Evolutionary conservation across 306 rosid genomes (phyloP).

Genomic region (Prunus persica): DNA sequence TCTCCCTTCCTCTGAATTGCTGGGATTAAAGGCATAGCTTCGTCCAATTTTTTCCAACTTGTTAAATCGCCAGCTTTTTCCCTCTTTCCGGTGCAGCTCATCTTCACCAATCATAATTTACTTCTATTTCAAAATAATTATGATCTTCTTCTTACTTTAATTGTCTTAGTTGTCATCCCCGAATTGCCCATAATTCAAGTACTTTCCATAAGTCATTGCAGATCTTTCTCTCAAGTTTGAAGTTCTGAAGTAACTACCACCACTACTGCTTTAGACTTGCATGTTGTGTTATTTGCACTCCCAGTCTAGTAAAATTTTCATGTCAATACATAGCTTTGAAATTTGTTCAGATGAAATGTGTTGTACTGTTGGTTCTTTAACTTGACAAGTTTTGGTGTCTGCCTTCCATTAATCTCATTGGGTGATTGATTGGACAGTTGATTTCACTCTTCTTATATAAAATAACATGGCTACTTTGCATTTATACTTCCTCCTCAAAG

Average conservation of each 20-base stretch:
- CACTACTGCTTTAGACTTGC: neutral
- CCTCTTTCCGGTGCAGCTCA: neutral
- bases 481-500: conserved; percentile 16
- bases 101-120: neutral
- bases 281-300: neutral
- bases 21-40: neutral
- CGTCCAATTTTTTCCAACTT: neutral
- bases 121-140: neutral
- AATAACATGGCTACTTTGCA: conserved; percentile 11
- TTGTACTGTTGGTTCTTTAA: neutral
- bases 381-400: neutral
- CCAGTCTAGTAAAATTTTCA: neutral
- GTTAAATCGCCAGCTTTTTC: neutral
- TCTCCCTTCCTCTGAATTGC: neutral
- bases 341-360: neutral
- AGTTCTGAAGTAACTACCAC: neutral
- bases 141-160: neutral
- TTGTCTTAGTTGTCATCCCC: neutral
- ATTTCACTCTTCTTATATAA: conserved; percentile 10
- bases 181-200: neutral
- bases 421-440: conserved; percentile 13
- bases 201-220: neutral
- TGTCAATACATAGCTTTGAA: neutral
- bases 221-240: neutral
- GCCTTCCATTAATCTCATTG: neutral